Base-by-base conservation (phyloP, 2,329 filamentous ascomycete species). In the Amylocarpus encephaloides region DNA sequence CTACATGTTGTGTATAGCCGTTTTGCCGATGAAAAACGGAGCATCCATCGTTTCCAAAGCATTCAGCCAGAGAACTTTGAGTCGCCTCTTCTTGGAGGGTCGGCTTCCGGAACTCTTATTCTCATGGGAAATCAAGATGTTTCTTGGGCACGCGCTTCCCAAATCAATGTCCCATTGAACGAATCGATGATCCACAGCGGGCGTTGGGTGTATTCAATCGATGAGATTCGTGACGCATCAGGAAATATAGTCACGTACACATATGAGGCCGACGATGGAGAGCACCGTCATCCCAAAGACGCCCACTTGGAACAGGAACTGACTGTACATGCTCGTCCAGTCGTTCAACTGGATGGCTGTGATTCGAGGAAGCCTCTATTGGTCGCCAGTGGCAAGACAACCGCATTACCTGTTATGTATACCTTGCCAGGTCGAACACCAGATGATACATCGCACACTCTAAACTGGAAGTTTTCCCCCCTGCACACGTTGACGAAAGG, bases 1-100 rank as follows among this genome's bases (percentile, higher is more conserved):
- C 74, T 98, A 57, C 91, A 91, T 66, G 87, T 98, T 60, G 88
- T 88, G 60, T 98, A 98, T 69, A 93, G 88, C 62, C 85, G 90
- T 48, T 85, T 83, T 6, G 83, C 95, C 59, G 95, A 97, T 60
- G 82, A 83, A 54, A 85, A 87, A 56, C 83, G 94, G 57, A 83
- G 85, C 60, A 88, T 87, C 53, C 89, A 91, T 59, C 89, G 92
- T 55, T 92, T 95, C 60, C 91, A 97, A 68, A 95, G 88, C 62
- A 81, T 98, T 40, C 91, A 95, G 61, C 91, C 93, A 0, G 90
- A 96, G 43, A 87, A 88, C 33, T 85, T 91, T 62, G 75, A 79
- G 2, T 95, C 89, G 1, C 89, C 90, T 1, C 73, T 95, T 33
- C 70, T 86, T n/a, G 78, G 78, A 44, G 75, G 80, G 40, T 73